Base-by-base conservation (phyloP, 2,329 filamentous ascomycete species). In the Eurotiales sp. region DNA sequence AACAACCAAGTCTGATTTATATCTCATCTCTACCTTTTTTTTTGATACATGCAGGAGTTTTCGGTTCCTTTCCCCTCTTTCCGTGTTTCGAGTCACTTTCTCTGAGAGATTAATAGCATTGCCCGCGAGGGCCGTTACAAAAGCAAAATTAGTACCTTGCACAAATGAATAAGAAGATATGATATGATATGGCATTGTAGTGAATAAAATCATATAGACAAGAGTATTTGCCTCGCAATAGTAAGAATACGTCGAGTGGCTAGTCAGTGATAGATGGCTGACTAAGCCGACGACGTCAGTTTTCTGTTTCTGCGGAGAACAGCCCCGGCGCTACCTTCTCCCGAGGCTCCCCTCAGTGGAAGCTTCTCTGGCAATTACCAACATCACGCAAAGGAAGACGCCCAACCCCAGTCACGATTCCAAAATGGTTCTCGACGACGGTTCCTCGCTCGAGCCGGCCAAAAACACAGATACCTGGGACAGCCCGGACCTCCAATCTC, bases 101-200 rank as follows among this genome's bases (percentile, higher is more conserved):
- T 17, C 30, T 29, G 34, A 40, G 32, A 27, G 25, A 48, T 29
- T 49, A 49, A 53, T 32, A 53, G 45, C 49, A 46, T 53, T 45
- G 51, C 51, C 51, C 51, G 51, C 51, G 30, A 53, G 51, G 51
- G 51, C 45, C 45, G 45, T 45, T 52, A 41, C 25, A 30, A 50
- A 10, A 21, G 23, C 39, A 41, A 14, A 23, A 36, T n/a, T 8
- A 14, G 17, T 34, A 34, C n/a, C n/a, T 34, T n/a, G 32, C 17
- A 15, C 14, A n/a, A n/a, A 15, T n/a, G 32, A 27, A 27, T n/a
- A n/a, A n/a, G n/a, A n/a, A n/a, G n/a, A n/a, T n/a, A n/a, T n/a
- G n/a, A n/a, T n/a, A n/a, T n/a, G n/a, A n/a, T n/a, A n/a, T n/a
- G n/a, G n/a, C n/a, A n/a, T n/a, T n/a, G n/a, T n/a, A n/a, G n/a